Conservation (phyloP, 202 grass and related monocot species). For the Dendrocalamus latiflorus region DNA sequence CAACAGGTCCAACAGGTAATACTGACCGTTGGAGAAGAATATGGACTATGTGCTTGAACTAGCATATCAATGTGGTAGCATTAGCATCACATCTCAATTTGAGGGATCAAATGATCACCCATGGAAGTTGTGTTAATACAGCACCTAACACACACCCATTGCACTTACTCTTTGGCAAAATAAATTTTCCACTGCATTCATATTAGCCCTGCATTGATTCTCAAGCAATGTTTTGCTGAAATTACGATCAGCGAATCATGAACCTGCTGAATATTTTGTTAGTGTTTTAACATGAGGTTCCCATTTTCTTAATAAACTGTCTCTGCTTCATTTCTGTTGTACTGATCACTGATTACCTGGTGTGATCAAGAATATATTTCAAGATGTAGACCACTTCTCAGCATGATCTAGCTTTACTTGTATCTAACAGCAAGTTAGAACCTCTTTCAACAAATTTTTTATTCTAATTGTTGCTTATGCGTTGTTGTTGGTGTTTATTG, state of each 20-base stretch:
- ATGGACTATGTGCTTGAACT: constrained; percentile 20
- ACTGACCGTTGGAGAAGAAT: neutral
- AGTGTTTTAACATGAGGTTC: neutral
- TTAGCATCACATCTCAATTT: constrained; percentile 8
- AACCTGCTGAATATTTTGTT: constrained; percentile 6
- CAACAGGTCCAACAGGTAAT: constrained; percentile 86
- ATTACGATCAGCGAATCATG: neutral
- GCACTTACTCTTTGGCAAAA: neutral
- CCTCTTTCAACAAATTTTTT: constrained; percentile 5
- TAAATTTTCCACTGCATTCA: neutral
- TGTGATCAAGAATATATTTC: neutral
- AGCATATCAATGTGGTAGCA: constrained; percentile 10
- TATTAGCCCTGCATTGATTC: neutral
- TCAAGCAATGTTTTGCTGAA: constrained; percentile 21
- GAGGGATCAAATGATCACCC: neutral
- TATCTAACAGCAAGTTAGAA: constrained; percentile 19
- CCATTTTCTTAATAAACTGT: constrained; percentile 12
- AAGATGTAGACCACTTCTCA: neutral
- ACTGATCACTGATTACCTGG: neutral
- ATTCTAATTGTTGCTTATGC: constrained; percentile 5
- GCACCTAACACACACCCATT: neutral
- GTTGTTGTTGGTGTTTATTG: neutral
- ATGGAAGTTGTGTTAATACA: neutral
- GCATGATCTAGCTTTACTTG: neutral
- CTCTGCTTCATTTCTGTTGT: neutral